These are phyloP conservation scores for Penicillium palitans DNA, from an alignment of 2,329 filamentous ascomycete genomes.

Conservation along the genomic window DNA sequence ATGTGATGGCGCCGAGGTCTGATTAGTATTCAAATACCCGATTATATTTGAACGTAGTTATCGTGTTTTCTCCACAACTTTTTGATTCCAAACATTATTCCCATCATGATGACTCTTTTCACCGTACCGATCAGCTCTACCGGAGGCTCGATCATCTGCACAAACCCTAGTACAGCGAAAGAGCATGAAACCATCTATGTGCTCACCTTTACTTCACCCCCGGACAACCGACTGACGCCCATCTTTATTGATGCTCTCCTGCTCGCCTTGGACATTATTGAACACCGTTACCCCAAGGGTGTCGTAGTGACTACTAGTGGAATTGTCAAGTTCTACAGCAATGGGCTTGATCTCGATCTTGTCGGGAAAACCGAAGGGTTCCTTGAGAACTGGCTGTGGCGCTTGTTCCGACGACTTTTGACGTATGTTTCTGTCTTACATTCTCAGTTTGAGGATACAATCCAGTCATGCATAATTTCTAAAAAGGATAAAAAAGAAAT, in stretches of 20 bases:
- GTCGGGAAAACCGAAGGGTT: constrained; percentile 62
- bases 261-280: constrained; percentile 72
- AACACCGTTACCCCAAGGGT: constrained; percentile 66
- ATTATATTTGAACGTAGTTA: not conserved
- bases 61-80: not conserved
- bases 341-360: constrained; percentile 75
- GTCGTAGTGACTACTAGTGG: constrained; percentile 75
- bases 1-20: constrained; percentile 8
- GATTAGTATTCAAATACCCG: constrained; percentile 1
- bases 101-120: constrained; percentile 53
- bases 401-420: constrained; percentile 64
- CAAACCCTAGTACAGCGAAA: constrained; percentile 54
- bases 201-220: constrained; percentile 67
- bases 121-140: constrained; percentile 57
- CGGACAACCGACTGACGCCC: constrained; percentile 74
- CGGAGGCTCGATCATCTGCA: constrained; percentile 63
- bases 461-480: not conserved
- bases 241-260: constrained; percentile 67
- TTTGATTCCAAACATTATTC: not conserved
- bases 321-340: constrained; percentile 78
- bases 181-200: constrained; percentile 60
- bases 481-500: not conserved
- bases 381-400: constrained; percentile 61
- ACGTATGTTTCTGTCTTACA: constrained; percentile 44
- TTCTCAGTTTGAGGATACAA: not conserved